These are phyloP conservation scores for Vigna angularis DNA, from an alignment of 306 rosid genomes.

Conservation along the genomic window DNA sequence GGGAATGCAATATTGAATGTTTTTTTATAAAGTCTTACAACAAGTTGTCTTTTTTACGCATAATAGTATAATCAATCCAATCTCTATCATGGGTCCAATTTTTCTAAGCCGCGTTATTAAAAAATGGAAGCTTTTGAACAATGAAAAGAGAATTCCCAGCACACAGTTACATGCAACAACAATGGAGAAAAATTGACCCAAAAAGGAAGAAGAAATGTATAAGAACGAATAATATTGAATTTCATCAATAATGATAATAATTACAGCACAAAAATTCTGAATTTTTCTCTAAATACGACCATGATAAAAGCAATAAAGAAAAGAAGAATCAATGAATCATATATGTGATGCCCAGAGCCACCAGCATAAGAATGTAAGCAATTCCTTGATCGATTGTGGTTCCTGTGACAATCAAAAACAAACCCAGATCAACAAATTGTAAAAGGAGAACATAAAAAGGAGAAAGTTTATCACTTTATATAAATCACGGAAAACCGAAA, in stretches of 20 bases:
- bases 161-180: too few species aligned
- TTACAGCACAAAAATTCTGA: constrained; percentile 33
- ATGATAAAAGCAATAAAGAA: too few species aligned
- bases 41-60: neutral
- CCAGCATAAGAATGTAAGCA: constrained; percentile 65
- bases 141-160: neutral
- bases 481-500: neutral
- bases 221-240: neutral
- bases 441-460: neutral
- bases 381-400: constrained; percentile 75
- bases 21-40: neutral
- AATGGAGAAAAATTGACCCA: neutral
- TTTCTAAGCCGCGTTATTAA: constrained; percentile 30
- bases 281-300: constrained; percentile 34
- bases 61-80: neutral
- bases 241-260: constrained; percentile 4
- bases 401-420: constrained; percentile 46
- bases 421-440: neutral
- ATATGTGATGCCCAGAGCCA: constrained; percentile 75
- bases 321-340: constrained; percentile 54
- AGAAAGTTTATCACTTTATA: neutral
- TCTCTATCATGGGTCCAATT: neutral
- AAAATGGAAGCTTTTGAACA: neutral
- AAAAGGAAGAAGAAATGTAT: neutral
- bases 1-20: neutral